A percentile compares a stretch with the other conserved stretches of the same genome.
Evolutionary conservation across 2,329 filamentous ascomycete genomes (phyloP).

Genomic region (Alternaria triticina): DNA sequence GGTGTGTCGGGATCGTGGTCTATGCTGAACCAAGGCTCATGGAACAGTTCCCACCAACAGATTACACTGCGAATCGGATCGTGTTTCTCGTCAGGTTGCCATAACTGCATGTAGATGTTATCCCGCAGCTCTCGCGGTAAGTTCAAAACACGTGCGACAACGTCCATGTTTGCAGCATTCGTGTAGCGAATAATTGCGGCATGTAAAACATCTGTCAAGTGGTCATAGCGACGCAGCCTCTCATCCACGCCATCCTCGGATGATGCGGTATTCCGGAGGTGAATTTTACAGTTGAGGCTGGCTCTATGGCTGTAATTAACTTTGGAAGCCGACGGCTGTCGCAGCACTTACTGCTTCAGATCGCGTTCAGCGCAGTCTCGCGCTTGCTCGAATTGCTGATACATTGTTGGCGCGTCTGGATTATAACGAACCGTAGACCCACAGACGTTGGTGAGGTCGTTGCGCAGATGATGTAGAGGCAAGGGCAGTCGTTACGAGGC

Average conservation of each 20-base stretch:
- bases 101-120: slow-evolving; percentile 6
- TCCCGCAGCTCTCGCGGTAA: slow-evolving; percentile 14
- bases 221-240: not conserved
- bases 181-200: not conserved
- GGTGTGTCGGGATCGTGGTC: not conserved
- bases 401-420: not conserved
- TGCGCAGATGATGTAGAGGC: not conserved
- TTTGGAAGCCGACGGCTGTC: not conserved
- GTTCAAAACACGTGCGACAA: not conserved
- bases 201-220: not conserved
- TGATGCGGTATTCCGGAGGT: not conserved
- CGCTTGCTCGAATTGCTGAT: not conserved
- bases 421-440: not conserved
- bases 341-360: not conserved
- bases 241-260: not conserved
- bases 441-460: not conserved
- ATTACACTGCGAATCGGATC: slow-evolving; percentile 4
- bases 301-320: not conserved
- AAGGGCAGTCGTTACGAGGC: not conserved
- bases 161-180: slow-evolving; percentile 1
- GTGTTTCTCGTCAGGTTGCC: not conserved
- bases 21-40: slow-evolving; percentile 5
- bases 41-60: slow-evolving; percentile 10
- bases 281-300: not conserved
- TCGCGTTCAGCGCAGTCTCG: not conserved